A percentile compares a stretch with the other conserved stretches of the same genome.
These are phyloP conservation scores for Monosporozyma unispora DNA, from an alignment of 805 yeast species.

Conservation along the genomic window DNA sequence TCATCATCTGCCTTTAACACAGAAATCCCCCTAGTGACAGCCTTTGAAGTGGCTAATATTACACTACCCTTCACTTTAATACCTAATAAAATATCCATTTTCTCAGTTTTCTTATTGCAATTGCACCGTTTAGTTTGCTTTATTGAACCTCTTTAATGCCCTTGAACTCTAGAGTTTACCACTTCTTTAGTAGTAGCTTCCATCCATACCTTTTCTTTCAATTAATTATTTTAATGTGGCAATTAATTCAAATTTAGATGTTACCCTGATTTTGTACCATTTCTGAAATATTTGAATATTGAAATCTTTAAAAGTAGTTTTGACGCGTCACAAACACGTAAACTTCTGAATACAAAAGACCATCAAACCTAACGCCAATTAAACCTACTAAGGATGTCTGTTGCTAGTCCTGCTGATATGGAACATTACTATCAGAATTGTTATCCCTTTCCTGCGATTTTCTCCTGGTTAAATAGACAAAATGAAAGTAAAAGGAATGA, in stretches of 20 bases:
- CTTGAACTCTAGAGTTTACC: no score
- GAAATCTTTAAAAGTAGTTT: background rate
- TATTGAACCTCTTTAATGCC: no score
- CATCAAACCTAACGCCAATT: background rate
- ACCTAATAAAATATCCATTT: conserved; percentile 87
- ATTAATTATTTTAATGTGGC: background rate
- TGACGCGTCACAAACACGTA: background rate
- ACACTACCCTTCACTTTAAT: conserved; percentile 74
- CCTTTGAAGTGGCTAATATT: conserved; percentile 87
- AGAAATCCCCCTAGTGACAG: conserved; percentile 85
- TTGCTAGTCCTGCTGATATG: conserved; percentile 50
- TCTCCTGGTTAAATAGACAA: conserved; percentile 84
- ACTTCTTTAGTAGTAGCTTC: background rate
- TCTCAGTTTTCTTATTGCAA: background rate
- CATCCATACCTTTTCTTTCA: background rate
- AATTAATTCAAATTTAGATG: background rate
- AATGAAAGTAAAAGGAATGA: conserved; percentile 27
- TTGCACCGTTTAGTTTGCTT: background rate
- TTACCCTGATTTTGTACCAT: background rate
- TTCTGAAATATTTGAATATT: background rate
- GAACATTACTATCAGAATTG: conserved; percentile 56
- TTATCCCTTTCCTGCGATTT: conserved; percentile 71
- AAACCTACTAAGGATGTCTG: conserved; percentile 2
- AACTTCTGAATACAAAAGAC: no score
- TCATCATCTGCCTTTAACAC: conserved; percentile 70